Percentiles rank a stretch among this genome's conserved stretches.
These are phyloP conservation scores for Bullera alba DNA, from an alignment of 768 basidiomycete species.

Conservation along the genomic window DNA sequence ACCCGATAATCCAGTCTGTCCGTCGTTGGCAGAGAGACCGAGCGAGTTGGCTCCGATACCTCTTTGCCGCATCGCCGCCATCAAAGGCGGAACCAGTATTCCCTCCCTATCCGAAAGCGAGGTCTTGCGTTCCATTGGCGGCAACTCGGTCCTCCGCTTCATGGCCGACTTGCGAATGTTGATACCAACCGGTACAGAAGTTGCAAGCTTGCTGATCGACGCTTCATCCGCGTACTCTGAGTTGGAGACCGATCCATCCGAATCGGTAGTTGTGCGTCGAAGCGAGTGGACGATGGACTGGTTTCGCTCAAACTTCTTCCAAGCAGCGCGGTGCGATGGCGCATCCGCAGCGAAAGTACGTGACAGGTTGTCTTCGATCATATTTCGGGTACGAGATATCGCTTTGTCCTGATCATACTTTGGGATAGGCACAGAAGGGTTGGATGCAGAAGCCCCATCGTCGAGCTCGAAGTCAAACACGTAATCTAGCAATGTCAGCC, in stretches of 20 bases:
- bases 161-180: neutral
- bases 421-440: too few relatives aligned
- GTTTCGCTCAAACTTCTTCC: constrained; percentile 20
- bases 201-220: constrained; percentile 27
- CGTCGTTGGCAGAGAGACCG: constrained; percentile 13
- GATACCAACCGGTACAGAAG: constrained; percentile 40
- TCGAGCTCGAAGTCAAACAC: constrained; percentile 46
- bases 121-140: constrained; percentile 38
- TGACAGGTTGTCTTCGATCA: constrained; percentile 38
- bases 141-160: constrained; percentile 1
- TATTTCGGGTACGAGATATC: too few relatives aligned
- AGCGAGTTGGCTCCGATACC: constrained; percentile 17
- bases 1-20: too few relatives aligned
- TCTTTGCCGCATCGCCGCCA: constrained; percentile 32
- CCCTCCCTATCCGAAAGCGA: constrained; percentile 32
- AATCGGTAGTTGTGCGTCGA: constrained; percentile 7
- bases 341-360: constrained; percentile 40
- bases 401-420: too few relatives aligned
- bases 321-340: constrained; percentile 42
- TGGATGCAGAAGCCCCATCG: too few relatives aligned
- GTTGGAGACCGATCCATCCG: too few relatives aligned
- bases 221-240: constrained; percentile 14
- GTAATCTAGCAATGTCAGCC: constrained; percentile 21
- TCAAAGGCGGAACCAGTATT: constrained; percentile 37
- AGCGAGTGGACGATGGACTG: constrained; percentile 20